These are phyloP conservation scores for Fraxinus ornus DNA, from an alignment of 305 asterid genomes.

Conservation along the genomic window DNA sequence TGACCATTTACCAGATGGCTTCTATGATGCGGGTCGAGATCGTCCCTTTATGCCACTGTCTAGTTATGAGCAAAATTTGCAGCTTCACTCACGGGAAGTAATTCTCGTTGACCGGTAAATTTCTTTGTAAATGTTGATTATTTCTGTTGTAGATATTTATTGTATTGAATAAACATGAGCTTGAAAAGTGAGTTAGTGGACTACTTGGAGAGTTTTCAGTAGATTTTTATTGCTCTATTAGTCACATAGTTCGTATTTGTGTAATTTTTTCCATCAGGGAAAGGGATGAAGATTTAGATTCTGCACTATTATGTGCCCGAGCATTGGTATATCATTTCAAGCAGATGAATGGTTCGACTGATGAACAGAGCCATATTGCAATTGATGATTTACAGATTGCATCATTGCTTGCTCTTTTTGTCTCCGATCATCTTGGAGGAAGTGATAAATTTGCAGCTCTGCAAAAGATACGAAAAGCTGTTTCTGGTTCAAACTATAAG, in stretches of 20 bases:
- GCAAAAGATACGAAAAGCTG: slow-evolving; percentile 67
- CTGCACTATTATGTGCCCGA: slow-evolving; percentile 61
- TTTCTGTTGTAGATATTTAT: slow-evolving; percentile 14
- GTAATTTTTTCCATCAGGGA: slow-evolving; percentile 51
- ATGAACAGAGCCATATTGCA: slow-evolving; percentile 36
- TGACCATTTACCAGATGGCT: slow-evolving; percentile 84
- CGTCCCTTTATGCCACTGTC: slow-evolving; percentile 74
- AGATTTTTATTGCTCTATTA: slow-evolving; percentile 6
- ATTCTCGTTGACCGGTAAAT: slow-evolving; percentile 82
- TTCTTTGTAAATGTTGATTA: slow-evolving; percentile 10
- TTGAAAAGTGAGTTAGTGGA: neutral
- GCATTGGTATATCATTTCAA: slow-evolving; percentile 54
- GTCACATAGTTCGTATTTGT: slow-evolving; percentile 6
- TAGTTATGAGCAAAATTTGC: slow-evolving; percentile 52
- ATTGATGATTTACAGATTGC: slow-evolving; percentile 61
- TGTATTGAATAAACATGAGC: slow-evolving; percentile 1
- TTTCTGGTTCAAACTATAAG: slow-evolving; percentile 61
- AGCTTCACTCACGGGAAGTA: slow-evolving; percentile 68
- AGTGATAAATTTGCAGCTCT: slow-evolving; percentile 66
- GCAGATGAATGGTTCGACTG: slow-evolving; percentile 47
- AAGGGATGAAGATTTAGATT: slow-evolving; percentile 81
- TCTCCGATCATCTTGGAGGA: slow-evolving; percentile 95
- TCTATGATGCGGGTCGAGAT: slow-evolving; percentile 94
- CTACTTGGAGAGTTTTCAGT: neutral
- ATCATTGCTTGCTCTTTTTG: slow-evolving; percentile 86